These are phyloP conservation scores for Gamsiella multidivaricata DNA, from an alignment of 192 early-diverging fungal genomes.

Conservation along the genomic window DNA sequence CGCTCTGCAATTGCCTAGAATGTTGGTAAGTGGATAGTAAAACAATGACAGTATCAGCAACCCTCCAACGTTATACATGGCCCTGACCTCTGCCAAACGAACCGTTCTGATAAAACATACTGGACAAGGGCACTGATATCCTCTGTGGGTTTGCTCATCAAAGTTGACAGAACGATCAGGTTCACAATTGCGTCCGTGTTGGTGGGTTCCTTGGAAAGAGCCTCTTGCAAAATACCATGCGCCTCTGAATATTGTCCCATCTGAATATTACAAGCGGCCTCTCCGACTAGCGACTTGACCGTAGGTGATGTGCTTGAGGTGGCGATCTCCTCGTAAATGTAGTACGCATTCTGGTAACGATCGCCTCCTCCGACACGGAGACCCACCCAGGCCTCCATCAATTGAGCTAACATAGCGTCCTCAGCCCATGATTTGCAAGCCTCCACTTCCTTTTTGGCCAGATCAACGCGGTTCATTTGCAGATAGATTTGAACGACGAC, in stretches of 20 bases:
- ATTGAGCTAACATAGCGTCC: constrained; percentile 92
- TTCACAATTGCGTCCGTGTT: constrained; percentile 91
- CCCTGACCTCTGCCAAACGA: no score
- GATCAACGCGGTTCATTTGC: constrained; percentile 82
- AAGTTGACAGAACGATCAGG: constrained; percentile 78
- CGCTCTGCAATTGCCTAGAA: constrained; percentile 76
- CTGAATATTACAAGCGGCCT: constrained; percentile 87
- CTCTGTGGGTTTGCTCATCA: constrained; percentile 76
- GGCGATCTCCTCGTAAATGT: constrained; percentile 95
- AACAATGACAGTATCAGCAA: background rate
- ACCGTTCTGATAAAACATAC: constrained; percentile 69
- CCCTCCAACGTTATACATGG: background rate
- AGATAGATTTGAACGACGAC: constrained; percentile 84
- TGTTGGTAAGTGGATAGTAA: background rate
- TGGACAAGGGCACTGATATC: constrained; percentile 70
- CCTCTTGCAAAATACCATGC: constrained; percentile 79
- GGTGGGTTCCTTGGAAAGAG: constrained; percentile 69
- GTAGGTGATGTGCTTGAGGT: constrained; percentile 79
- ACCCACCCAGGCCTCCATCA: constrained; percentile 92
- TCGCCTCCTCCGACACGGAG: constrained; percentile 77
- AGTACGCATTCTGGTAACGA: constrained; percentile 89
- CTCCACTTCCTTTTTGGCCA: constrained; percentile 85
- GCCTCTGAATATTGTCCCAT: constrained; percentile 86
- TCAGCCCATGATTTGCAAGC: constrained; percentile 90
- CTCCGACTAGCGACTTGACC: constrained; percentile 77